Evolutionary conservation across 2,329 filamentous ascomycete species (phyloP), one percentile per base, ranked within the genome.

Genomic region (Botrytis sinoallii): DNA sequence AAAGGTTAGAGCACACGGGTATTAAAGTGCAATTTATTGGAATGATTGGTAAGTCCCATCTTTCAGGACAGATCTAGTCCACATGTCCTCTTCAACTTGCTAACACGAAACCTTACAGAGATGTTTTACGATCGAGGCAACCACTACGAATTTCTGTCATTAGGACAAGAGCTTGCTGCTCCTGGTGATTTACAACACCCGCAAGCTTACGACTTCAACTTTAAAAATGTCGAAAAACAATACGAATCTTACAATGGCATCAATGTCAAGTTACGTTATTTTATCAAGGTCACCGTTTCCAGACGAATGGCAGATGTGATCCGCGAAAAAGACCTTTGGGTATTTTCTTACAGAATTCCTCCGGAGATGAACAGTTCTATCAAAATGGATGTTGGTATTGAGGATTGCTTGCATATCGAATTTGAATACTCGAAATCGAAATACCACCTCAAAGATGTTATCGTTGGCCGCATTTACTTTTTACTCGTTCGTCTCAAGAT

Each of bases 71-170:
- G 5, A 46, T 67, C 29, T 67, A 32, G 22, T 25, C 55, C 18
- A 52, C 46, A 42, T 59, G 20, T 46, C 48, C 38, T 55, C 57
- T n/a, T 70, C 48, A n/a, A 61, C 44, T 46, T 63, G 63, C 64
- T 70, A 52, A 73, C 35, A 38, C 38, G 4, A 29, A 32, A 40
- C 9, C n/a, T 18, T 1, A 55, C 76, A 97, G 96, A 99, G 84
- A 99, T 99, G 96, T 99, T 98, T 89, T 99, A 97, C 84, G 96
- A 99, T 83, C 93, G 96, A 81, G 95, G 95, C 80, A 99, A 98
- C 83, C 96, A 98, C 86, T 97, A 99, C 87, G 96, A 99, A 85
- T 99, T 99, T 84, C 92, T 99, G 75, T 97, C 94, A 52, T 90
- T 98, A 42, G 95, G 96, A 79, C 97, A 98, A 84, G 96, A 99